Evolutionary conservation across 257 asterid genomes (phyloP), one percentile per base, ranked within the genome.

Genomic region (Thymus mandschuricus): DNA sequence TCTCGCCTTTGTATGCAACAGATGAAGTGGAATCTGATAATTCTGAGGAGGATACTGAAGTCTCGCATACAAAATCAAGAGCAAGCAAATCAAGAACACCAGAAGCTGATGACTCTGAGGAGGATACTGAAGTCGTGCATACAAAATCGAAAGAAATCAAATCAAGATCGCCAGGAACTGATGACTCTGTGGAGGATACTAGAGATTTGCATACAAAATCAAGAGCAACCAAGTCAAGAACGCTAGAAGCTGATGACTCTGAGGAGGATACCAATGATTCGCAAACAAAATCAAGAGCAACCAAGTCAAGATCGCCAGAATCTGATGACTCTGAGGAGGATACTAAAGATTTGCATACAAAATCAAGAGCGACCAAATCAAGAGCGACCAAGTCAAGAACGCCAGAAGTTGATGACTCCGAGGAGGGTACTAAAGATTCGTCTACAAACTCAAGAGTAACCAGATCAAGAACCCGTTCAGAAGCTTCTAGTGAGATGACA

Each of bases 401-500:
- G 65, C 48, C 97, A 43, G 76, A 75, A 70, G 83, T 74, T 75
- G 4, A 34, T 34, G 4, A 34, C 21, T 78, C 81, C 12, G 61
- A 41, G 31, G 83, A 68, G 31, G 80, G 56, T 62, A 63, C 81
- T 66, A 60, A 71, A 52, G 66, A n/a, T 63, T 76, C 74, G 58
- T 70, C 15, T 66, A 49, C 87, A 60, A 75, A 78, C 63, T 29
- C 87, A 78, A 76, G 29, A 72, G 12, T 40, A 43, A 62, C 71
- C 8, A 79, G 75, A 78, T 69, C 83, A 55, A 80, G 75, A 74
- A 66, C 81, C 64, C 44, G 49, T 66, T 79, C 97, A 43, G 75
- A 75, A 71, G 84, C 75, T 75, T 79, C 88, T 5, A 82, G 96
- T 75, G 92, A 81, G 79, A 74, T 83, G 77, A 75, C 89, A 15